Evolutionary conservation across 2,329 filamentous ascomycete species (phyloP).

Genomic region (Sporothrix pseudoabietina): DNA sequence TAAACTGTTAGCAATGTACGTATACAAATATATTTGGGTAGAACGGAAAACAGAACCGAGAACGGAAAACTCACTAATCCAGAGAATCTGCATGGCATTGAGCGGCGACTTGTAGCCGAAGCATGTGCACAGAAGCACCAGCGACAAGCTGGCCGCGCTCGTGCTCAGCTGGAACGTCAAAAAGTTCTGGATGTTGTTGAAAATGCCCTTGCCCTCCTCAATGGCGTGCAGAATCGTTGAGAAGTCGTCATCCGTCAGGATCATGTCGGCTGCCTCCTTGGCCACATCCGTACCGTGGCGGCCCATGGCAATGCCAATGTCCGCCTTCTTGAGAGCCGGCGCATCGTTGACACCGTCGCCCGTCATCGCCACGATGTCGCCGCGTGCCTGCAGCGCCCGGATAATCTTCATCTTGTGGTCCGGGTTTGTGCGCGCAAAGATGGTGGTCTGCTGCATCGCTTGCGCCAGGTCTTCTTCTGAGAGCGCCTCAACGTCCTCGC

Average conservation of each 20-base stretch:
- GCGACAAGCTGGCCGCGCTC: conserved; percentile 85
- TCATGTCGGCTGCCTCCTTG: conserved; percentile 95
- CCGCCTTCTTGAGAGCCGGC: conserved; percentile 92
- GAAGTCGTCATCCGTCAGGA: conserved; percentile 85
- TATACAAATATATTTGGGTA: background rate
- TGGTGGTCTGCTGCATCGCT: conserved; percentile 84
- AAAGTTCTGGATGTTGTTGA: conserved; percentile 99
- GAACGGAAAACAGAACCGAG: background rate
- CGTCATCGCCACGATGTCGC: conserved; percentile 98
- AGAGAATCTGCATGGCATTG: conserved; percentile 99
- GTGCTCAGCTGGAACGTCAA: conserved; percentile 98
- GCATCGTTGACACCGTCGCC: conserved; percentile 98
- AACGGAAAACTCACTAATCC: conserved; percentile 78
- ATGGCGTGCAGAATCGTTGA: conserved; percentile 92
- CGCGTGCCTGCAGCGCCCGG: conserved; percentile 82
- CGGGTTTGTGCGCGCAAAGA: conserved; percentile 93
- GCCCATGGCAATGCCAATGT: conserved; percentile 98
- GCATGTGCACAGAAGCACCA: conserved; percentile 90
- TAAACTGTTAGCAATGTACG: conserved; percentile 43
- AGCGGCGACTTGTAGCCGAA: conserved; percentile 93
- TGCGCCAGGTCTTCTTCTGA: conserved; percentile 79
- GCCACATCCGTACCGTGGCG: conserved; percentile 93
- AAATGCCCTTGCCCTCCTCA: conserved; percentile 98
- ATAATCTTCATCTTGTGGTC: conserved; percentile 99
- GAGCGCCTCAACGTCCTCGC: conserved; percentile 93